Conservation (phyloP, 2,329 filamentous ascomycete species). For the Cordyceps javanica region DNA sequence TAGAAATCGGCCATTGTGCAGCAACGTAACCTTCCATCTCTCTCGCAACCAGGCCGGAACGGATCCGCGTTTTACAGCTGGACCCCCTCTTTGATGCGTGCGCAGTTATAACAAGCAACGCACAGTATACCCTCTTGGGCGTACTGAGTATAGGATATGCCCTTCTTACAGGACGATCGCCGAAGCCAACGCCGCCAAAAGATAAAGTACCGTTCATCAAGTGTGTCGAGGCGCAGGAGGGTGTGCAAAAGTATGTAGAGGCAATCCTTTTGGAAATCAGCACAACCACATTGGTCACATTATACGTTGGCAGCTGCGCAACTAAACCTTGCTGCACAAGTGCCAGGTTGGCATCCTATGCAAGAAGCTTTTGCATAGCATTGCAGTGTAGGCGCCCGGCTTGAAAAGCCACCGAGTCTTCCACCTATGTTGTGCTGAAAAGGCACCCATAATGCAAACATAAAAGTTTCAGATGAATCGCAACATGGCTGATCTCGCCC, state of each 20-base stretch:
- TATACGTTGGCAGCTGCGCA: no score
- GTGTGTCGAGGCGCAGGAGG: neutral
- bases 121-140: neutral
- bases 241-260: neutral
- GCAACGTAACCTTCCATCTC: slow-evolving; percentile 6
- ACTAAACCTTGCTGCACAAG: no score
- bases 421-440: no score
- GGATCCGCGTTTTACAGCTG: neutral
- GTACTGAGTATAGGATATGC: neutral
- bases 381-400: no score
- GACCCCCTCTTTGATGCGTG: neutral
- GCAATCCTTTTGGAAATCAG: no score
- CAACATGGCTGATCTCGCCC: no score
- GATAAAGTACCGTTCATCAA: neutral
- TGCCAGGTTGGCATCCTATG: no score
- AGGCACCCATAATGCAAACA: no score
- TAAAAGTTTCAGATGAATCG: no score
- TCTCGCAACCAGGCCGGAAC: neutral
- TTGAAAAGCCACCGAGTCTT: no score
- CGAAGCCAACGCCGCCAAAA: neutral
- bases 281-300: no score
- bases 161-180: neutral
- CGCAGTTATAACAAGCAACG: neutral
- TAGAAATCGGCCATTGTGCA: neutral
- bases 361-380: no score